Conservation (phyloP, 108 stramenopile species). For the Cyclotella sp. region DNA sequence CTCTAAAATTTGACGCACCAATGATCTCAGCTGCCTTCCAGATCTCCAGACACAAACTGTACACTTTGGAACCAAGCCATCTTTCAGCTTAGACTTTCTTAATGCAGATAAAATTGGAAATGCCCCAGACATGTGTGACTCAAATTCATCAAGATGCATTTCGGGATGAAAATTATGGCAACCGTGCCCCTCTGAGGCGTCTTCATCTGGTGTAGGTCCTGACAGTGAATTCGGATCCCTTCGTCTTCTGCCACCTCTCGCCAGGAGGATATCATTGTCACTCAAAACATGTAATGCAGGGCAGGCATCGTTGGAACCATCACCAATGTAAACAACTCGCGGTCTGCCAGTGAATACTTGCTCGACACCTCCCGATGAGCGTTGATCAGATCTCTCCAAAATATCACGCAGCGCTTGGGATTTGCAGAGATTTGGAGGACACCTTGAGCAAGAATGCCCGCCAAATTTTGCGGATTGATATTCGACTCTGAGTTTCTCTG, state of each 20-base stretch:
- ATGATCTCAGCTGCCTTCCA: conserved; percentile 32
- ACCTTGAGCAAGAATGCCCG: conserved; percentile 35
- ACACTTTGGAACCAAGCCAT: conserved; percentile 34
- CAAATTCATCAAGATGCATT: conserved; percentile 17
- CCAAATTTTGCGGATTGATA: conserved; percentile 52
- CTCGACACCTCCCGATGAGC: too few relatives aligned
- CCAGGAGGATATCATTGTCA: conserved; percentile 43
- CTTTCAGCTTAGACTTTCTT: conserved; percentile 26
- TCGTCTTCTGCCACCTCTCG: conserved; percentile 29
- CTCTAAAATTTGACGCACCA: conserved; percentile 21
- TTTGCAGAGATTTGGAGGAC: conserved; percentile 57
- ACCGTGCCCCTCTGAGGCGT: conserved; percentile 10
- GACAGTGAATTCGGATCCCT: conserved; percentile 32
- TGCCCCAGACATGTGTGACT: conserved; percentile 6
- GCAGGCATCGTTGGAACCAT: conserved; percentile 57
- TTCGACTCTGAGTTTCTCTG: conserved; percentile 12
- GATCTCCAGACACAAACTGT: conserved; percentile 33
- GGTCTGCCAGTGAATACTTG: conserved; percentile 4
- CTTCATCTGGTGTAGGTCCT: conserved; percentile 39
- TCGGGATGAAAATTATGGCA: conserved; percentile 18
- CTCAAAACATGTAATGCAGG: conserved; percentile 46
- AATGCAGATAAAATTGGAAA: conserved; percentile 37
- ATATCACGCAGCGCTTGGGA: conserved; percentile 43
- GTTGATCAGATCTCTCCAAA: conserved; percentile 25
- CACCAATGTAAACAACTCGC: conserved; percentile 47